These are phyloP conservation scores for Eucalyptus marginata DNA, from an alignment of 345 rosid species.

Conservation along the genomic window DNA sequence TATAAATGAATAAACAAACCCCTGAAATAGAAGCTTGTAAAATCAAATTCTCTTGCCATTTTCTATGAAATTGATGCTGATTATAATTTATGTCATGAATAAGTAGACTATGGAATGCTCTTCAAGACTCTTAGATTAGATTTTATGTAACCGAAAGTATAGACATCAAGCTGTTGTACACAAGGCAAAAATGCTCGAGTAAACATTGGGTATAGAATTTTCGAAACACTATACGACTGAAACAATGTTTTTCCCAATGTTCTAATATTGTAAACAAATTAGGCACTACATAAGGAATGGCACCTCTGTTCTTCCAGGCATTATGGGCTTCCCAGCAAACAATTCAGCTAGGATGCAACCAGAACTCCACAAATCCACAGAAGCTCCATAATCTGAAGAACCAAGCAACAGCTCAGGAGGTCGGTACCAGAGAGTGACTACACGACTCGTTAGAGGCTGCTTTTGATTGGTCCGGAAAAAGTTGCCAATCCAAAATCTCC, in stretches of 20 bases:
- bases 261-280: neutral
- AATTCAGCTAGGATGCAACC: slow-evolving; percentile 58
- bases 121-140: neutral
- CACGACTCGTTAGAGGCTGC: slow-evolving; percentile 52
- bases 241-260: neutral
- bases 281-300: neutral
- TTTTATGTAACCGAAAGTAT: neutral
- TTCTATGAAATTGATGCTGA: too few relatives aligned
- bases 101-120: neutral
- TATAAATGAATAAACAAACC: neutral
- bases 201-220: neutral
- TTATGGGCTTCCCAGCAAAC: slow-evolving; percentile 52
- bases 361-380: slow-evolving; percentile 50
- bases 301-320: slow-evolving; percentile 65
- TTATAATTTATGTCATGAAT: neutral
- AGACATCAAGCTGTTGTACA: neutral
- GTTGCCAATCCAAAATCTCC: slow-evolving; percentile 51
- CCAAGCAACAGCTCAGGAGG: slow-evolving; percentile 63
- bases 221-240: neutral
- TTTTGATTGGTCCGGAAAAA: slow-evolving; percentile 15
- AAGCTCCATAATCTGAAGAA: slow-evolving; percentile 34
- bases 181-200: neutral
- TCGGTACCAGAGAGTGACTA: slow-evolving; percentile 48
- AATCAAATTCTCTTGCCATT: neutral
- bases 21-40: neutral